Evolutionary conservation across 306 rosid species (phyloP), one percentile per base, ranked within the genome.

Genomic region (Psophocarpus tetragonolobus): DNA sequence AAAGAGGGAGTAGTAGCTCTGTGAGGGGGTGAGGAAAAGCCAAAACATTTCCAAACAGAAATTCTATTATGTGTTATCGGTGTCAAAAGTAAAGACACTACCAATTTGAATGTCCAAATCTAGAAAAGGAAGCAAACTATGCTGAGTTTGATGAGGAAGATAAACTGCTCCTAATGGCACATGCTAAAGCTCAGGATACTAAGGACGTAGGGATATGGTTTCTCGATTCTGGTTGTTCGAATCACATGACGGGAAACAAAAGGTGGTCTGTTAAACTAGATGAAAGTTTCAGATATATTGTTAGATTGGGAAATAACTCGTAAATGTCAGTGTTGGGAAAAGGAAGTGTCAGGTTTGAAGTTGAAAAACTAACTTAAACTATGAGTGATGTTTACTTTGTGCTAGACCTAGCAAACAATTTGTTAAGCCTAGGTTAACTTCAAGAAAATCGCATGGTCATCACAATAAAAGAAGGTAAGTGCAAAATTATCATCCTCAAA

Each of bases 301-400:
- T 53, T 8, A 8, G 61, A 8, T 20, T 50, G 10, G 57, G 26
- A 50, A 50, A 50, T 4, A 39, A 35, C 32, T 1, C 44, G 3
- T 0, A 1, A 3, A 23, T 26, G 35, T 14, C 10, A 27, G 13
- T 30, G 3, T 17, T 15, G 0, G 44, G 45, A 62, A 62, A 62
- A 62, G 42, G 44, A 62, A n/a, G 45, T n/a, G 26, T 62, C 6
- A 12, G 7, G 45, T 62, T 62, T 62, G 27, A 62, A 33, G 68
- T 33, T 26, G 68, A 33, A 6, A 45, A 45, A 62, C 2, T 62
- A 7, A 62, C 44, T 32, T 6, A n/a, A 62, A 62, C 0, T 32
- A 26, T 62, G 45, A 33, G 45, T 33, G 68, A 62, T 33, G 68
- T 62, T n/a, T 62, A 62, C 27, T 62, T 32, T 62, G 68, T 62